Percentiles rank a stretch among this genome's conserved stretches.
Evolutionary conservation across 805 yeast species (phyloP).

Genomic region (Myxozyma sirexii): DNA sequence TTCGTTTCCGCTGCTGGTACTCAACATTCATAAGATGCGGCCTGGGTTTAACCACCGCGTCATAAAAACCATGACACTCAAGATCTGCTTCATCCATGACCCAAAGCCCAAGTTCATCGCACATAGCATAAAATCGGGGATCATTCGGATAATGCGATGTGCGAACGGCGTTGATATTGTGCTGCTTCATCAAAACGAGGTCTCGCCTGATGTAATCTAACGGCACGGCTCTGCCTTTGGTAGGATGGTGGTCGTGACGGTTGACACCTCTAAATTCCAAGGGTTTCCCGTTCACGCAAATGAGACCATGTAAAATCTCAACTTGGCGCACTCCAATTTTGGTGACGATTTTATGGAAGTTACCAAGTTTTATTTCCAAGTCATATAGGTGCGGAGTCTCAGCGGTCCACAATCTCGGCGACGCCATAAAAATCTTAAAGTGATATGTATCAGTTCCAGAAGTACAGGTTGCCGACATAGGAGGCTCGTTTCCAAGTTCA

Average conservation of each 20-base stretch:
- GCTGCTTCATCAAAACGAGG: conserved; percentile 43
- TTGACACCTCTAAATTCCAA: conserved; percentile 44
- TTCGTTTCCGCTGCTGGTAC: conserved; percentile 20
- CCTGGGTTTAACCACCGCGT: conserved; percentile 10
- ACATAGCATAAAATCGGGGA: conserved; percentile 42
- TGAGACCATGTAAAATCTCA: conserved; percentile 39
- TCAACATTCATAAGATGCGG: conserved; percentile 11
- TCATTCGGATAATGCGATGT: conserved; percentile 47
- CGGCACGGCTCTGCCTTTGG: conserved; percentile 45
- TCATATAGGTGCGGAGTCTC: conserved; percentile 43
- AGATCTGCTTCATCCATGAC: conserved; percentile 47
- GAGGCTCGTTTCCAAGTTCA: conserved; percentile 16
- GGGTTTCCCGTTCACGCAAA: conserved; percentile 42
- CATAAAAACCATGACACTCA: conserved; percentile 46
- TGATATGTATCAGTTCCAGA: conserved; percentile 14
- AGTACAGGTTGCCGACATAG: conserved; percentile 17
- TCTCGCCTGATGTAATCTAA: conserved; percentile 43
- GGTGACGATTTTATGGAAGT: conserved; percentile 32
- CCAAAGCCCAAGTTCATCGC: conserved; percentile 44
- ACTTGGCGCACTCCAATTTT: conserved; percentile 42
- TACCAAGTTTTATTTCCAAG: conserved; percentile 34
- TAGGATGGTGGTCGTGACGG: conserved; percentile 46
- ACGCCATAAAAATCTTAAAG: conserved; percentile 45
- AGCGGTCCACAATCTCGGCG: conserved; percentile 44
- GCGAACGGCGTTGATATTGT: conserved; percentile 45